Conservation (phyloP, 192 early-diverging fungal genomes). For the Podila epicladia region DNA sequence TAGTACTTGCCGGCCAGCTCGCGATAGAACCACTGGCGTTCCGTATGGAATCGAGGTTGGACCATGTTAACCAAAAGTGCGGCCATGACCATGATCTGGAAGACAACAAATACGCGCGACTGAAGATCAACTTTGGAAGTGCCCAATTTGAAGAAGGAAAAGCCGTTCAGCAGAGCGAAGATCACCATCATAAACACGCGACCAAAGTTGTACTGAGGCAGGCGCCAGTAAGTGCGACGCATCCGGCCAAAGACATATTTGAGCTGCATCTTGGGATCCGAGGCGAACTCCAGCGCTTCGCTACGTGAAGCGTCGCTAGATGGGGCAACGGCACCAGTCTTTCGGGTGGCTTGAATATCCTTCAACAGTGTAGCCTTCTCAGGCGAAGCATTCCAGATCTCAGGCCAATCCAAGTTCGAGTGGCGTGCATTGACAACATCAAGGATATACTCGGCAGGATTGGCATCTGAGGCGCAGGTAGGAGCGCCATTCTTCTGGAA, state of each 20-base stretch:
- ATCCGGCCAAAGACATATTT: conserved; percentile 72
- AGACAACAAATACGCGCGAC: conserved; percentile 78
- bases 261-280: conserved; percentile 57
- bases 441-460: conserved; percentile 90
- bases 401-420: conserved; percentile 73
- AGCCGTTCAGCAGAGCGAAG: conserved; percentile 71
- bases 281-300: conserved; percentile 59
- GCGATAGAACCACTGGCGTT: conserved; percentile 74
- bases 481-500: conserved; percentile 80
- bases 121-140: conserved; percentile 66
- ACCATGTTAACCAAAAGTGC: conserved; percentile 76
- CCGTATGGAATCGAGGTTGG: conserved; percentile 71
- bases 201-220: conserved; percentile 80
- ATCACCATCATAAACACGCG: conserved; percentile 66
- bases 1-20: conserved; percentile 77
- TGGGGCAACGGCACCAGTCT: conserved; percentile 8
- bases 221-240: conserved; percentile 77
- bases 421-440: conserved; percentile 80
- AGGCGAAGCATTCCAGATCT: conserved; percentile 72
- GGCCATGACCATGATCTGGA: conserved; percentile 72
- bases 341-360: conserved; percentile 66
- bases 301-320: conserved; percentile 5
- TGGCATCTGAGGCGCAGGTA: conserved; percentile 70
- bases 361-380: conserved; percentile 53
- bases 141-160: conserved; percentile 77